These are phyloP conservation scores for Hypoxylon crocopeplum DNA, from an alignment of 495 filamentous ascomycete species.

Conservation along the genomic window DNA sequence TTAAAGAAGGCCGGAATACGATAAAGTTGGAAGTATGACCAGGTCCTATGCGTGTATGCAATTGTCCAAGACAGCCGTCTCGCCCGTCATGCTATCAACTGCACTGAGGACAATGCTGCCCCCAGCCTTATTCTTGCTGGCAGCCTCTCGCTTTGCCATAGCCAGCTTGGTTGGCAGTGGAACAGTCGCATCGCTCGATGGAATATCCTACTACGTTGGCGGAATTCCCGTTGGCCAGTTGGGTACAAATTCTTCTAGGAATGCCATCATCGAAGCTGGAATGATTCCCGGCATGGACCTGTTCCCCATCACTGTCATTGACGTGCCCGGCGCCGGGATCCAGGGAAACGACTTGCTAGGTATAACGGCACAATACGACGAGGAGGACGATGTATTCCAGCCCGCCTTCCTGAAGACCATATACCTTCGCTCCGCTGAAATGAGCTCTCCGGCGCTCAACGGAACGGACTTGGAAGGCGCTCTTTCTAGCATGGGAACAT, in stretches of 20 bases:
- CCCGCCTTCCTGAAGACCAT: neutral
- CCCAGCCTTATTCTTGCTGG: neutral
- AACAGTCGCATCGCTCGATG: neutral
- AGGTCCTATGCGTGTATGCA: neutral
- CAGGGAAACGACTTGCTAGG: neutral
- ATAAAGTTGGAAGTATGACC: neutral
- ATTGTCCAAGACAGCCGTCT: neutral
- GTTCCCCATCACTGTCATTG: neutral
- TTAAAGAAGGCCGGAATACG: neutral
- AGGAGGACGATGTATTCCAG: neutral
- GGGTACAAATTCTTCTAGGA: too few relatives aligned
- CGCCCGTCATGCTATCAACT: neutral
- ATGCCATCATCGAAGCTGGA: neutral
- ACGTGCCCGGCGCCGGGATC: neutral
- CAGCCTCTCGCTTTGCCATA: neutral
- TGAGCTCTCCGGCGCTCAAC: neutral
- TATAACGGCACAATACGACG: neutral
- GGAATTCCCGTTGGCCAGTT: neutral
- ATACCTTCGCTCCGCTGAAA: neutral
- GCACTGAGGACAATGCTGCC: neutral
- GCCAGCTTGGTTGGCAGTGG: neutral
- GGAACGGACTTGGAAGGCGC: neutral
- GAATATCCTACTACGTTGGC: neutral
- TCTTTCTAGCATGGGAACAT: neutral
- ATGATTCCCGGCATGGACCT: neutral